phyloP scores from a whole-genome alignment of 306 rosid species.

The Cyclanthera cordifolia region DNA sequence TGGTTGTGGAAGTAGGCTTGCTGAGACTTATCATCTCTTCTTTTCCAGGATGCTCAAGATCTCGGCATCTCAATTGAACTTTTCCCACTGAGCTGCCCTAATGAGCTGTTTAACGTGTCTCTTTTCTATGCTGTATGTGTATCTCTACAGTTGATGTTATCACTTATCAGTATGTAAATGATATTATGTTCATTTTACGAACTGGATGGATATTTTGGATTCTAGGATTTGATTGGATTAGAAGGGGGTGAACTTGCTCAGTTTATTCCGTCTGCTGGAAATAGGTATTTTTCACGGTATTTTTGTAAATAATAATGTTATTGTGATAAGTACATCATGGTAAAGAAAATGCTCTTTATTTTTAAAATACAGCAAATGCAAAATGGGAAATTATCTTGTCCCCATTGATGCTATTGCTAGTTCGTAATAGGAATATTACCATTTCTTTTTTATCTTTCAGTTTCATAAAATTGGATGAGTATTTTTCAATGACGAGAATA shows the following conservation, averaged over 20 bases:
- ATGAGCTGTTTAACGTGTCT: conserved; percentile 44
- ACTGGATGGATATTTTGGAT: neutral
- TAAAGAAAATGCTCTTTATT: neutral
- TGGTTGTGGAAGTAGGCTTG: conserved; percentile 3
- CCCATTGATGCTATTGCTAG: neutral
- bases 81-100: conserved; percentile 61
- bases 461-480: neutral
- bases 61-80: conserved; percentile 82
- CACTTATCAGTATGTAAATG: neutral
- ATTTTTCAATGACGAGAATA: neutral
- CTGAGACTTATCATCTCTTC: conserved; percentile 8
- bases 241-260: conserved; percentile 54
- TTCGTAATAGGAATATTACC: neutral
- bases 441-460: neutral
- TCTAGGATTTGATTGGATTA: conserved; percentile 70
- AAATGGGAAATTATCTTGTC: neutral
- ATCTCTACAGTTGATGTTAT: conserved; percentile 11
- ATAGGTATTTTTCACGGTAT: conserved; percentile 35
- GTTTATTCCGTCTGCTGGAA: conserved; percentile 51
- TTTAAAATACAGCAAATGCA: neutral
- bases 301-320: conserved; percentile 6
- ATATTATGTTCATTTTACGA: neutral
- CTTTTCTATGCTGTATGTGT: conserved; percentile 66
- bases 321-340: neutral
- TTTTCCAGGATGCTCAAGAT: conserved; percentile 72